Base-by-base conservation (phyloP, 2,329 filamentous ascomycete genomes). In the Colletotrichum brevisporum region DNA sequence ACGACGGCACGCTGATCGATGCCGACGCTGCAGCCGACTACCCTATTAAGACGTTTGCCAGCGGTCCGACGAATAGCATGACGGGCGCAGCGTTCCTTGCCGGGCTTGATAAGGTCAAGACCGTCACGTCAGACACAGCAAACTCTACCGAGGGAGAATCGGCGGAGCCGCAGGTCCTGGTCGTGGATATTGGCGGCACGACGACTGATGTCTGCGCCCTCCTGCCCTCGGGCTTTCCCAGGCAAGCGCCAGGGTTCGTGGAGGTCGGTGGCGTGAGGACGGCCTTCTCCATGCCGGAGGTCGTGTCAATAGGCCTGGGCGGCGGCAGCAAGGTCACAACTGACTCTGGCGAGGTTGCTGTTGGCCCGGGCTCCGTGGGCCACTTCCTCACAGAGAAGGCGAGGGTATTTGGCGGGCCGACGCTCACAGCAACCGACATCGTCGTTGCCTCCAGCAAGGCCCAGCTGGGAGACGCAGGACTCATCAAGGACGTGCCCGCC, bases 161-260 rank as follows among this genome's bases (percentile, higher is more conserved):
- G 0, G 59, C 39, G 15, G 72, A 76, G 24, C 77, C 78, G 1
- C 80, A 81, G 45, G 56, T 82, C 1, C 72, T 89, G 51, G 86
- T 89, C 0, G 82, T 89, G 2, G 88, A 90, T 72, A 84, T 90
- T 31, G 88, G 89, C 8, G 88, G 88, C 16, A 90, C 89, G 0
- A 90, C 88, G 0, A 88, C 87, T 2, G 89, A 91, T 75, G 85
- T 90, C 9, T 88, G 88, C 27, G 81, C 87, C 0, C 76, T 91
- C 2, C 79, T 89, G 1, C 84, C 86, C 0, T 88, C 84, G 2
- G 89, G 89, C 0, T 90, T 90, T 54, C 89, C 89, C 0, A 82
- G 88, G 21, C 88, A 90, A 70, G 87, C 89, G 4, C 83, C 87
- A 0, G 86, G 85, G 0, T 90, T 87, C 61, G 86, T 87, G 10